These are phyloP conservation scores for Pseudocercospora fuligena DNA, from an alignment of 2,329 filamentous ascomycete species.

Conservation along the genomic window DNA sequence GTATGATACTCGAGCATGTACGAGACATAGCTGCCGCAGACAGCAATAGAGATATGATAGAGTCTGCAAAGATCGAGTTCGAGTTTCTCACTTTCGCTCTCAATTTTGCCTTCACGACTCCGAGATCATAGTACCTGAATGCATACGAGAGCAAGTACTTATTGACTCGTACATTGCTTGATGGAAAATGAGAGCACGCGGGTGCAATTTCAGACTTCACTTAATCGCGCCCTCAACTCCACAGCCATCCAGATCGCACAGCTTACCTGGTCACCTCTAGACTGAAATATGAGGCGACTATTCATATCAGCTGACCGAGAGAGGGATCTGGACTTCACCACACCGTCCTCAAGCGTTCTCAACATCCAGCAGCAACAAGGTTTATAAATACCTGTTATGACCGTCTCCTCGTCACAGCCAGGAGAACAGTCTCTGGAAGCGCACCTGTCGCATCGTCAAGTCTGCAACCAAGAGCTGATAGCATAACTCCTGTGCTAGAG, in stretches of 20 bases:
- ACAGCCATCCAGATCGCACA: not conserved
- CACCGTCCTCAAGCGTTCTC: not conserved
- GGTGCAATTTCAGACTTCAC: not conserved
- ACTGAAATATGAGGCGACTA: too few relatives aligned
- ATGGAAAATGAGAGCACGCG: not conserved
- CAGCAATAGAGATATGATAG: not conserved
- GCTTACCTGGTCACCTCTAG: not conserved
- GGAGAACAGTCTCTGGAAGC: too few relatives aligned
- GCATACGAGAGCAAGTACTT: not conserved
- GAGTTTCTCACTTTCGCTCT: not conserved
- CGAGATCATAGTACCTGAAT: not conserved
- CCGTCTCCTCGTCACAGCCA: too few relatives aligned
- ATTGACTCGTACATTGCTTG: not conserved
- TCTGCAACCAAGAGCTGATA: too few relatives aligned
- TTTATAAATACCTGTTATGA: too few relatives aligned
- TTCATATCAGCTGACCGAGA: too few relatives aligned
- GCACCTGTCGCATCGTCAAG: too few relatives aligned
- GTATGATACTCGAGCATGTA: slow-evolving; percentile 23
- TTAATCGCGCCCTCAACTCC: not conserved
- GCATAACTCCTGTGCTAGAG: too few relatives aligned
- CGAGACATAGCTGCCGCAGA: not conserved
- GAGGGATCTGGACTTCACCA: not conserved
- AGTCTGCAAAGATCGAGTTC: not conserved
- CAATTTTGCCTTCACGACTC: not conserved
- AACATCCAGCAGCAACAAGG: too few relatives aligned